These are phyloP conservation scores for Exophiala dermatitidis DNA, from an alignment of 2,329 filamentous ascomycete genomes.

Conservation along the genomic window DNA sequence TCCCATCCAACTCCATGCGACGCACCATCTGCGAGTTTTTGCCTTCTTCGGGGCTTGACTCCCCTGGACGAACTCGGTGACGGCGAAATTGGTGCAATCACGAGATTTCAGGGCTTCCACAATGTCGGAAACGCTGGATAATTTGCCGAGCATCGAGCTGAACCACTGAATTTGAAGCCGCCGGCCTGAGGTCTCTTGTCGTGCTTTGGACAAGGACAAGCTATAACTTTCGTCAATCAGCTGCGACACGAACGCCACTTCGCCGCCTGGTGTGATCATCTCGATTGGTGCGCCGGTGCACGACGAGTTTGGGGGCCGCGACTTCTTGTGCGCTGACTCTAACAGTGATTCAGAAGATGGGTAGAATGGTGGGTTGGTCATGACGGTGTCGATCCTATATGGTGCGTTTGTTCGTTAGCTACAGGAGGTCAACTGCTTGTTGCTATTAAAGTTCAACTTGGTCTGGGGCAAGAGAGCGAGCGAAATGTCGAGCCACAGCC, in stretches of 20 bases:
- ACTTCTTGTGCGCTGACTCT: constrained; percentile 58
- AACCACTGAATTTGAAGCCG: constrained; percentile 66
- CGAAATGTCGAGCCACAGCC: too few relatives aligned
- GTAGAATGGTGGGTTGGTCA: constrained; percentile 97
- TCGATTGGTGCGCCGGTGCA: constrained; percentile 72
- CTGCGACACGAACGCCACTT: constrained; percentile 63
- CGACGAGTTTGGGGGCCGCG: constrained; percentile 57
- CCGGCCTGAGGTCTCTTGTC: too few relatives aligned
- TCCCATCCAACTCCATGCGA: constrained; percentile 77
- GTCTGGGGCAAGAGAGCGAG: not conserved
- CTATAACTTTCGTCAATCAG: constrained; percentile 55
- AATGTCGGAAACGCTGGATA: constrained; percentile 56
- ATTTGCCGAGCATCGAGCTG: constrained; percentile 81
- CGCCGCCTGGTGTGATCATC: constrained; percentile 77
- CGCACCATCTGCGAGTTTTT: constrained; percentile 75
- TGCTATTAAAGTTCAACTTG: not conserved
- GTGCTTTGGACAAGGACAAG: too few relatives aligned
- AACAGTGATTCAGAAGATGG: constrained; percentile 62
- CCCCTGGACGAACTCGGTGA: constrained; percentile 72
- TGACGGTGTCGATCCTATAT: constrained; percentile 65
- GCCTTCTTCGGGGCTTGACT: constrained; percentile 50
- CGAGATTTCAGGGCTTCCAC: constrained; percentile 50
- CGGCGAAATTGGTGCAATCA: constrained; percentile 67
- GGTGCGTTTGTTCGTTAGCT: not conserved
- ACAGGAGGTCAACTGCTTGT: not conserved